These are phyloP conservation scores for Fusarium irregulare DNA, from an alignment of 2,329 filamentous ascomycete species.

Conservation along the genomic window DNA sequence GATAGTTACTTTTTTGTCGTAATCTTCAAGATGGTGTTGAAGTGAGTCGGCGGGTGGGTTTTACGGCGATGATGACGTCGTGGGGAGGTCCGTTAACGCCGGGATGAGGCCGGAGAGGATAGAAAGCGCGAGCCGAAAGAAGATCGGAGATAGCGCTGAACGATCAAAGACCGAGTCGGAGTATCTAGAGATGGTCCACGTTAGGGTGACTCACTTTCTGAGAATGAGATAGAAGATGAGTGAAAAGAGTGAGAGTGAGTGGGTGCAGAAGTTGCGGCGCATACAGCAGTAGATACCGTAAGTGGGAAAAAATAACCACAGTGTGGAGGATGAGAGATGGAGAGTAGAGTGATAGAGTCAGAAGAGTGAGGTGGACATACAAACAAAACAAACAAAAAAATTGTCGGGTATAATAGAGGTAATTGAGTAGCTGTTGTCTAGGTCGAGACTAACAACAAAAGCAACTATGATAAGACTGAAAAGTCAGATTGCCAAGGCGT, in stretches of 20 bases:
- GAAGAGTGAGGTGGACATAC: conserved; percentile 7
- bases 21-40: conserved; percentile 19
- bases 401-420: conserved; percentile 6
- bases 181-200: conserved; percentile 38
- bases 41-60: conserved; percentile 38
- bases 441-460: conserved; percentile 31
- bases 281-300: conserved; percentile 28
- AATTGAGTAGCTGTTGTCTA: neutral
- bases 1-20: neutral
- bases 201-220: conserved; percentile 38
- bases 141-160: conserved; percentile 42
- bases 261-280: conserved; percentile 37
- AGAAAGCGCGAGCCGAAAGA: conserved; percentile 35
- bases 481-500: conserved; percentile 41
- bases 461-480: conserved; percentile 30
- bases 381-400: conserved; percentile 6
- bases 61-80: conserved; percentile 47
- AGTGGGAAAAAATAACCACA: conserved; percentile 32
- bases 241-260: conserved; percentile 20
- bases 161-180: conserved; percentile 34
- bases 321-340: conserved; percentile 23
- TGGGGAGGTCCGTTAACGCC: conserved; percentile 41
- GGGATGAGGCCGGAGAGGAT: conserved; percentile 40
- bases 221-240: conserved; percentile 14
- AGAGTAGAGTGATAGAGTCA: neutral